Base-by-base conservation (phyloP, 352 stramenopile genomes). In the Hyphochytrium catenoides region DNA sequence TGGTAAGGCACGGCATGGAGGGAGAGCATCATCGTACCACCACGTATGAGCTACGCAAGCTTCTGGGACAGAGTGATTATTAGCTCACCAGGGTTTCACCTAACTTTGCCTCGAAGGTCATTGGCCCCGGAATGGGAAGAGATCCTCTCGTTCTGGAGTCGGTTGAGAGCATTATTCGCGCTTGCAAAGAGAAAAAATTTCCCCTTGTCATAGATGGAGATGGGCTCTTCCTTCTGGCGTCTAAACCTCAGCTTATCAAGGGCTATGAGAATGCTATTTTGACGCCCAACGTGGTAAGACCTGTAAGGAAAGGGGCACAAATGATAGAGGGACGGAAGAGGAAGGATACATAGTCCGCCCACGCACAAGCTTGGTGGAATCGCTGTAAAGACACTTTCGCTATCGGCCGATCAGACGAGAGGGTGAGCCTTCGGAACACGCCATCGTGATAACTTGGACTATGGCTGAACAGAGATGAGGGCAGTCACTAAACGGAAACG, bases 171-270 rank as follows among this genome's bases (percentile, higher is more conserved):
- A 52, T 97, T 19, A 59, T 84, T 28, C 20, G 28, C 3, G 51
- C 44, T 17, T 83, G 84, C 6, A 64, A 51, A 16, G 49, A 70
- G 20, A 38, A 47, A 1, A 38, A 71, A 1, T 36, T 96, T 23
- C 69, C 77, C 8, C 21, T 97, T 2, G 62, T 98, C 3, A 46
- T 98, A 14, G 90, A 98, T 49, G 90, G 85, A 0, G 90, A 96
- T 50, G 84, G 61, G 26, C 60, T 96, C 3, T 95, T 62, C 42
- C 48, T 95, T 23, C 46, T 91, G 25, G 82, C 72, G 34, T 31
- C 83, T 17, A 47, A 81, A 17, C 58, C 60, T 0, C 50, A 64
- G 6, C 46, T 73, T 12, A 51, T 78, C 28, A 57, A 48, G 11
- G 75, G 59, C 4, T 69, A 83, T 31, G 46, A 39, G 19, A 57